Evolutionary conservation across 768 basidiomycete species (phyloP), one percentile per base, ranked within the genome.

Genomic region (Lanmaoa pseudosensibilis): DNA sequence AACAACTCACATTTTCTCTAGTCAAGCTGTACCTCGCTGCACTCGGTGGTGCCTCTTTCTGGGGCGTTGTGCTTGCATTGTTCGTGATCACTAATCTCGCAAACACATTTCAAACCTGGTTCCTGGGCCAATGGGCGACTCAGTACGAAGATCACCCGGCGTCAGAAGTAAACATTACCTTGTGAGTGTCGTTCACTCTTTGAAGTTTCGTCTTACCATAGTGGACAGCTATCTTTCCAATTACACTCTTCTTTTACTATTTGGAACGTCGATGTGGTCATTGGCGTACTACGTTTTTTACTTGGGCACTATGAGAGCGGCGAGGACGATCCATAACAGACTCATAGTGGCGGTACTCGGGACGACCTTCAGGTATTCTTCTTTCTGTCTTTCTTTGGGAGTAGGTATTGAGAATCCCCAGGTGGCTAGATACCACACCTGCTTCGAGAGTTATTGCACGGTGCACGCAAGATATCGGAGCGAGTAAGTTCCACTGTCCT

Each of bases 101-200:
- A 19, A 12, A 13, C 19, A 38, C 36, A 7, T 30, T 38, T 19
- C 52, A 53, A 30, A 53, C 46, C 5, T 50, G 52, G 52, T 53
- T 53, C 36, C 52, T 53, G 3, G 52, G 52, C 4, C 12, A 53
- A 21, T 53, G 52, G 52, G 52, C 52, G 5, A 50, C 52, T 30
- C 52, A 49, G 27, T 53, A 53, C 15, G 46, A 53, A 50, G 46
- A 32, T 32, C 52, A 54, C 4, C 19, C 46, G 6, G 36, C 46
- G 2, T 50, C 52, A 10, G 46, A 54, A 32, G 47, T 54, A 8
- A 53, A 50, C 6, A 9, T 21, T 18, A 19, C 34, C 10, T 50
- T 50, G 46, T 53, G 36, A 38, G 52, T 12, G 15, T 38, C 19
- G 2, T 33, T n/a, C 32, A 16, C 21, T 4, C 3, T 5, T 19